A percentile compares a stretch with the other conserved stretches of the same genome.
Conservation (phyloP, 1,139 yeast species). For the Fermentozyma sake region DNA sequence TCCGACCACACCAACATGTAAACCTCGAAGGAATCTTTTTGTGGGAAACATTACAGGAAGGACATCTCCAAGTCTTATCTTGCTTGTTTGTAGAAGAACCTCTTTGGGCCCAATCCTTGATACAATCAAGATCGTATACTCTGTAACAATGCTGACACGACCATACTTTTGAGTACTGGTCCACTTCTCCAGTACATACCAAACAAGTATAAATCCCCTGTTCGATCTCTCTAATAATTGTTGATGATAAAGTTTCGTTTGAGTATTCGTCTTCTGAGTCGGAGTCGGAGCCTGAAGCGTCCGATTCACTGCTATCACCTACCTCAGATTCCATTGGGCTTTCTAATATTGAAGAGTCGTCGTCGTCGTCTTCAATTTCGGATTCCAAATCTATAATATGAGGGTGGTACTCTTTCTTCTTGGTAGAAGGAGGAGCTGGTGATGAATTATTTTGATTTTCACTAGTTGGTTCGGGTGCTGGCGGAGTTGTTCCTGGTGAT, state of each 20-base stretch:
- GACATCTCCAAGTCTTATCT: slow-evolving; percentile 74
- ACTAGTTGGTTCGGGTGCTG: too few species aligned
- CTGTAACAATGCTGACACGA: slow-evolving; percentile 69
- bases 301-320: slow-evolving; percentile 1
- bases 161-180: slow-evolving; percentile 65
- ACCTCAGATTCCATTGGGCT: slow-evolving; percentile 5
- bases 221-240: slow-evolving; percentile 51
- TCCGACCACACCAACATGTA: slow-evolving; percentile 90
- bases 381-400: slow-evolving; percentile 13
- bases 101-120: slow-evolving; percentile 74
- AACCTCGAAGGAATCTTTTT: slow-evolving; percentile 53
- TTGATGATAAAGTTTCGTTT: slow-evolving; percentile 33
- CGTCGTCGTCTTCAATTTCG: slow-evolving; percentile 9
- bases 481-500: too few species aligned
- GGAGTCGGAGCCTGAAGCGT: slow-evolving; percentile 1
- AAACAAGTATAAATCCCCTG: slow-evolving; percentile 72
- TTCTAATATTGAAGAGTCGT: slow-evolving; percentile 3
- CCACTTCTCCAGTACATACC: slow-evolving; percentile 81
- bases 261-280: slow-evolving; percentile 16
- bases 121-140: slow-evolving; percentile 79
- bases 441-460: too few species aligned
- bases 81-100: slow-evolving; percentile 60
- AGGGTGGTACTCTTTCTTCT: slow-evolving; percentile 8
- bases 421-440: slow-evolving; percentile 1
- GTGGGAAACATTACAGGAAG: slow-evolving; percentile 66